Percentiles rank a stretch among this genome's conserved stretches.
These are phyloP conservation scores for Thermomucor indicae-seudaticae DNA, from an alignment of 371 early-diverging fungal species.

Conservation along the genomic window DNA sequence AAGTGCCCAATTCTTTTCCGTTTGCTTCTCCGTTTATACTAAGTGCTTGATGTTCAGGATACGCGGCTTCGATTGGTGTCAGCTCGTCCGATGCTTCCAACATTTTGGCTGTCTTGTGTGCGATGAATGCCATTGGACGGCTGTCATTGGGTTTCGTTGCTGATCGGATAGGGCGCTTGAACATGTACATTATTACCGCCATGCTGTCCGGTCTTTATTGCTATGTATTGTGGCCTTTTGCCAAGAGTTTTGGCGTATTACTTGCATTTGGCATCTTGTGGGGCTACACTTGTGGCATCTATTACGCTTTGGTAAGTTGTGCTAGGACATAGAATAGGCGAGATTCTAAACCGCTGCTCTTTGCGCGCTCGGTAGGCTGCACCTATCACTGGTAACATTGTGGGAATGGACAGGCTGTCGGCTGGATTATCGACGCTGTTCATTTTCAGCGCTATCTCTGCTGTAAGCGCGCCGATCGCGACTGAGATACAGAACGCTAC, in stretches of 20 bases:
- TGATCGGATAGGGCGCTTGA: slow-evolving; percentile 61
- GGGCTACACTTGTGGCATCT: slow-evolving; percentile 36
- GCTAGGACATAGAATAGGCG: no score
- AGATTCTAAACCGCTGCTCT: no score
- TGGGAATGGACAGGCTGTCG: slow-evolving; percentile 45
- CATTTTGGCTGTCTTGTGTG: slow-evolving; percentile 24
- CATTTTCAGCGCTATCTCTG: slow-evolving; percentile 33
- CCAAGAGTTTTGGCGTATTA: slow-evolving; percentile 36
- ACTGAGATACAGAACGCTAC: slow-evolving; percentile 28
- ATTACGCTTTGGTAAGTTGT: slow-evolving; percentile 20
- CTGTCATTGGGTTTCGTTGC: slow-evolving; percentile 58
- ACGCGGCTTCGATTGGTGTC: slow-evolving; percentile 22
- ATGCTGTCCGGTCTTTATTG: slow-evolving; percentile 32
- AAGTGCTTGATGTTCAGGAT: no score
- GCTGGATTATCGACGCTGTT: slow-evolving; percentile 55
- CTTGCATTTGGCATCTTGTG: slow-evolving; percentile 48
- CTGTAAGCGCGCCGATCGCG: slow-evolving; percentile 28
- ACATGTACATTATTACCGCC: slow-evolving; percentile 21
- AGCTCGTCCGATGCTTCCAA: slow-evolving; percentile 16
- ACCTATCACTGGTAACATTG: slow-evolving; percentile 51
- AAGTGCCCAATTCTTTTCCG: slow-evolving; percentile 10
- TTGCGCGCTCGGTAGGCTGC: slow-evolving; percentile 39
- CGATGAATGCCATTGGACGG: slow-evolving; percentile 59
- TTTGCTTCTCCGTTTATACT: no score
- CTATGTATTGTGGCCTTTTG: slow-evolving; percentile 56